Evolutionary conservation across 2,329 filamentous ascomycete genomes (phyloP).

Genomic region (Alternaria ventricosa): DNA sequence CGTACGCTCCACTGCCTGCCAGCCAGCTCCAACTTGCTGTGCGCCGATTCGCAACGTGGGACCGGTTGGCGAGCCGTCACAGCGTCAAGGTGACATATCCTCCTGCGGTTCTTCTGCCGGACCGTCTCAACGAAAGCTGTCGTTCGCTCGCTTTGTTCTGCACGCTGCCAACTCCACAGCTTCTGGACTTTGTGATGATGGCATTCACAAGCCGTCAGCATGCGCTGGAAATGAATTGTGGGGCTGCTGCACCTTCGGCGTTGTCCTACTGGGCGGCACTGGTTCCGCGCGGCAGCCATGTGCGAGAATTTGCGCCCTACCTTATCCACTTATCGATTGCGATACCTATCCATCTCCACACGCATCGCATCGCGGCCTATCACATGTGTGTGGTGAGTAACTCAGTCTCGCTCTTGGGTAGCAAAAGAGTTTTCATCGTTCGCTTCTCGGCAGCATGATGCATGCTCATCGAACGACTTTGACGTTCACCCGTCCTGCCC

Average conservation of each 20-base stretch:
- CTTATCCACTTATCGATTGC: constrained; percentile 47
- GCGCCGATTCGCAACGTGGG: constrained; percentile 26
- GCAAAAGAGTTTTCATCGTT: constrained; percentile 30
- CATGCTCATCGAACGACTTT: constrained; percentile 10
- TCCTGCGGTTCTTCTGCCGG: constrained; percentile 10
- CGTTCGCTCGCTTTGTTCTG: constrained; percentile 20
- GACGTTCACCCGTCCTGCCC: constrained; percentile 3
- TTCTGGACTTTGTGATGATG: constrained; percentile 28
- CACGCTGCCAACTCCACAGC: constrained; percentile 24
- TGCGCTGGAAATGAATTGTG: constrained; percentile 45
- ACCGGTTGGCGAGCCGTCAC: constrained; percentile 20
- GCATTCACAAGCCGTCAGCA: constrained; percentile 29
- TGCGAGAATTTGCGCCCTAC: constrained; percentile 30
- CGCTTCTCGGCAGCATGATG: constrained; percentile 15
- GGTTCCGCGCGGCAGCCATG: constrained; percentile 32
- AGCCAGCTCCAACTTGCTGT: constrained; percentile 30
- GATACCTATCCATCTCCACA: constrained; percentile 40
- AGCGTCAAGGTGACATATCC: constrained; percentile 29
- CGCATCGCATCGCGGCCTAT: constrained; percentile 22
- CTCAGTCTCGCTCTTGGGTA: constrained; percentile 13
- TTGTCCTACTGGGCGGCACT: constrained; percentile 26
- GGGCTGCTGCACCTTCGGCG: constrained; percentile 23
- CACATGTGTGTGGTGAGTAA: constrained; percentile 10
- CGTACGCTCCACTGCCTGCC: constrained; percentile 23
- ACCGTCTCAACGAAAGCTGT: constrained; percentile 20